Evolutionary conservation across 805 yeast species (phyloP), one percentile per base, ranked within the genome.

Genomic region (Saturnispora halmiae): DNA sequence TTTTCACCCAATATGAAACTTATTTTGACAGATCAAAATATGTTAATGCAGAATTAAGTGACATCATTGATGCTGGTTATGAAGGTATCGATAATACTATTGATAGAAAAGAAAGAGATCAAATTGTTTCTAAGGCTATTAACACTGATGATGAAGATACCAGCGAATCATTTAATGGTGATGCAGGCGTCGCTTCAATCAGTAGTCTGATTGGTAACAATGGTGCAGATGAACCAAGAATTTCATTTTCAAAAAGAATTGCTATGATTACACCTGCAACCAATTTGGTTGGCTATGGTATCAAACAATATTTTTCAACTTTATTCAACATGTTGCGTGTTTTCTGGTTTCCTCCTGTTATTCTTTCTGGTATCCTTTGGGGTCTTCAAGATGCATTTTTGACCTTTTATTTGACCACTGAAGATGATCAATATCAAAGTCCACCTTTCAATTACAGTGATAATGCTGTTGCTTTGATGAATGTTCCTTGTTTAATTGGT

Each of bases 331-430:
- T 73, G 56, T 57, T 75, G 46, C 67, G 75, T 48, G 79, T 77
- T 54, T 75, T 77, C 48, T 63, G 61, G 48, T 76, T 75, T 53
- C 84, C 84, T 2, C 81, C 83, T 2, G 79, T 76, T 11, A 61
- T 79, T 51, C 61, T 75, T 19, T 75, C 82, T 2, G 84, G 85
- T 37, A 45, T 78, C n/a, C 74, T 81, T 47, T 82, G 90, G 90
- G 90, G 90, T 34, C 66, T 77, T 43, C 90, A 82, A 56, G 86
- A 80, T 54, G 82, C 86, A 0, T 77, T 80, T 53, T 66, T 82
- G 47, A 75, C 88, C 0, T 82, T 82, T 51, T 82, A 81, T 57
- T 58, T 82, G 46, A 81, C 88, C 2, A 73, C 83, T 9, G 83
- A 80, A 54, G 87, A 81, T 45, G 77, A 77, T 41, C 64, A 66